A percentile compares a stretch with the other conserved stretches of the same genome.
phyloP scores from a whole-genome alignment of 148 eudicot genomes.

The Rhododendron molle region DNA sequence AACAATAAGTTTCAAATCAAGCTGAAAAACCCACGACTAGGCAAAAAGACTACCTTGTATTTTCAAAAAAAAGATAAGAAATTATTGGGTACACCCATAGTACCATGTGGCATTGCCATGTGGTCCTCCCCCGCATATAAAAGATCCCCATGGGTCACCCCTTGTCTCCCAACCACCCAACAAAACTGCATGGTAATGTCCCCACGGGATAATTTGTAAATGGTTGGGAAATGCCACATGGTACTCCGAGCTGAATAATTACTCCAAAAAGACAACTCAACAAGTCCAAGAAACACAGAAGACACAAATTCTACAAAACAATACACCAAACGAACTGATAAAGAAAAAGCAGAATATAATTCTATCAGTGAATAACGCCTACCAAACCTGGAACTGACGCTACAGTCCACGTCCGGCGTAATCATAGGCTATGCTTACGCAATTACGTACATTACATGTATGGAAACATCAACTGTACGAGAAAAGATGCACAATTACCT shows the following conservation, averaged over 20 bases:
- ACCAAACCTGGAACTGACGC: not conserved
- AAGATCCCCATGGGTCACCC: too few relatives aligned
- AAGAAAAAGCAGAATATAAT: not conserved
- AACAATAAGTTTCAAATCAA: not conserved
- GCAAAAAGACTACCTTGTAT: not conserved
- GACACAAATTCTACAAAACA: not conserved
- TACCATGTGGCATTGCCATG: too few relatives aligned
- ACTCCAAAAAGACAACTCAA: not conserved
- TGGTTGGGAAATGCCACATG: too few relatives aligned
- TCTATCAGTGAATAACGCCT: not conserved
- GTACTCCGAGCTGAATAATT: too few relatives aligned
- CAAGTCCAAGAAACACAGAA: not conserved
- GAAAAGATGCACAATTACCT: slow-evolving; percentile 30
- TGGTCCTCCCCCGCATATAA: too few relatives aligned
- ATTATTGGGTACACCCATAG: too few relatives aligned
- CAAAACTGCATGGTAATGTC: too few relatives aligned
- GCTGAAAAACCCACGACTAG: not conserved
- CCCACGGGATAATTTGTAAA: too few relatives aligned
- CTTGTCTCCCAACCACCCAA: too few relatives aligned
- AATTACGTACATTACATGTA: not conserved
- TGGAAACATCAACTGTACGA: not conserved
- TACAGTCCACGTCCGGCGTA: not conserved
- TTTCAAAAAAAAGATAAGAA: not conserved
- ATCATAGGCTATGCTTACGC: not conserved
- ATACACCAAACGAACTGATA: not conserved